Evolutionary conservation across 768 basidiomycete genomes (phyloP), one percentile per base, ranked within the genome.

Genomic region (Rossbeevera mucosa): DNA sequence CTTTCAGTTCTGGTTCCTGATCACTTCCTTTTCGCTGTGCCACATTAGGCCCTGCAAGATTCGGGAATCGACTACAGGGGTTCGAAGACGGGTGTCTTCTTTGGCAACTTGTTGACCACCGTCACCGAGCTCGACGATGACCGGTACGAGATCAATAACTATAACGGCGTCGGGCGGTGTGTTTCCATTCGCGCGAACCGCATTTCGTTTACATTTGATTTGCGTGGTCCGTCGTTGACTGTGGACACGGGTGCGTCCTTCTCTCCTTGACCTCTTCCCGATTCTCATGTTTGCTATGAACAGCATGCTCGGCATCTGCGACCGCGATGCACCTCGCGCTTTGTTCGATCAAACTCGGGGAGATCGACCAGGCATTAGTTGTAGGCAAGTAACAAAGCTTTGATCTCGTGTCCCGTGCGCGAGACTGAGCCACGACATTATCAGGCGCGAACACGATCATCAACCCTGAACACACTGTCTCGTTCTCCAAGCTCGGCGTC

Each of bases 321-420:
- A 72, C 68, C 5, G 76, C 76, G 2, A 64, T 76, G 42, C 79
- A 81, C 61, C 69, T 80, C 16, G 79, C 75, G 2, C 66, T 79
- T 2, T 73, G 74, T 25, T 71, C 76, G 0, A 64, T 80, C 7
- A 63, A 63, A 22, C 63, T 59, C 29, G 77, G 76, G 2, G 79
- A 80, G 38, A 72, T 78, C 28, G 72, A 77, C 25, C 71, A 75
- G 4, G 79, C 79, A 0, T 64, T 81, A 5, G 72, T 81, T 20
- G 57, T 64, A 0, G 63, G 63, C 53, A 2, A 50, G 63, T 52
- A n/a, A 11, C 38, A 20, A 20, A 7, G 36, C n/a, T 8, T 44
- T 12, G 2, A 7, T 20, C 21, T 16, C 14, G 1, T 28, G 13
- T 31, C 5, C 1, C 4, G 2, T 21, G 5, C 2, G 2, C 6